A percentile compares a stretch with the other conserved stretches of the same genome.
Evolutionary conservation across 495 filamentous ascomycete species (phyloP).

Genomic region (Melanomma pulvis-pyrius): DNA sequence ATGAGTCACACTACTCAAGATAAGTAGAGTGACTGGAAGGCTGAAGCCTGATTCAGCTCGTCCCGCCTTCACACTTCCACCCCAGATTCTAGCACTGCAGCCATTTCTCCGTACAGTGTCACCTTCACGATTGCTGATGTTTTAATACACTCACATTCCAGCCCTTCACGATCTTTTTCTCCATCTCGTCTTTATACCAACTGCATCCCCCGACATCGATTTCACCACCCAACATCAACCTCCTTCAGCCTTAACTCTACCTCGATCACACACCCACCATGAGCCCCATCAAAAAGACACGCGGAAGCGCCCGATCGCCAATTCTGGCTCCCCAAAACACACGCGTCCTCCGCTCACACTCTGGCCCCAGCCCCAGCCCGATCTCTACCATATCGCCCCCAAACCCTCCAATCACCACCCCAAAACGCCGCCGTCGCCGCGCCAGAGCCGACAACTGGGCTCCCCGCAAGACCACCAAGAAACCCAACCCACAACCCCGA

Average conservation of each 20-base stretch:
- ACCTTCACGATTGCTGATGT: too few relatives aligned
- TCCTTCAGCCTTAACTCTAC: too few relatives aligned
- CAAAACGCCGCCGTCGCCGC: slow-evolving; percentile 2
- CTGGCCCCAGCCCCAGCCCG: not conserved
- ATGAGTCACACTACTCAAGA: not conserved
- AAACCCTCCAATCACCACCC: not conserved
- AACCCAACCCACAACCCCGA: not conserved
- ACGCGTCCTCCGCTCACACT: not conserved
- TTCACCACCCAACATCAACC: not conserved
- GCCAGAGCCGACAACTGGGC: slow-evolving; percentile 17
- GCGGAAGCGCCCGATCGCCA: not conserved
- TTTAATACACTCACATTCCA: too few relatives aligned
- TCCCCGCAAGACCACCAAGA: not conserved
- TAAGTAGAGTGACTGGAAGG: not conserved
- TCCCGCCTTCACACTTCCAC: too few relatives aligned
- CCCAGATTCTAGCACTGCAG: not conserved
- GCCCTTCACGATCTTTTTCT: too few relatives aligned
- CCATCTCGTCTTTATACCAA: too few relatives aligned
- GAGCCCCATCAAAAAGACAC: not conserved
- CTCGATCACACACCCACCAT: not conserved
- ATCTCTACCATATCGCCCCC: too few relatives aligned
- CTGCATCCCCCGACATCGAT: not conserved
- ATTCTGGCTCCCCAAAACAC: not conserved
- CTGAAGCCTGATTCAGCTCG: not conserved
- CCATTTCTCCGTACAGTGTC: too few relatives aligned